A percentile compares a stretch with the other conserved stretches of the same genome.
These are phyloP conservation scores for Ascochyta rabiei DNA, from an alignment of 2,329 filamentous ascomycete species.

Conservation along the genomic window DNA sequence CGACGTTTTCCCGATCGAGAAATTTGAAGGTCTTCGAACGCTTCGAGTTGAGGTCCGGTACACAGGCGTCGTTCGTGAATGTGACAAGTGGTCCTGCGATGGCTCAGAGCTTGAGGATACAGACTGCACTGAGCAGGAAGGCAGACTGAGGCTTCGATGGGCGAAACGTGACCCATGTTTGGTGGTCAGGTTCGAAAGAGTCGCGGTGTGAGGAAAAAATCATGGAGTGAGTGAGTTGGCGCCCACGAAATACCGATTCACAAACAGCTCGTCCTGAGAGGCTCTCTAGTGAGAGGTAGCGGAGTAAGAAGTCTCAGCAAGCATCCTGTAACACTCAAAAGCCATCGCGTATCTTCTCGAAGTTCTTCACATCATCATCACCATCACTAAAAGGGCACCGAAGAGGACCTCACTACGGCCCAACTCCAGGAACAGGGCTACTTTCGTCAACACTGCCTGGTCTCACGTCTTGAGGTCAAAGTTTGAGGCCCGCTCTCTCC, in stretches of 20 bases:
- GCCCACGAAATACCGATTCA: too few species aligned
- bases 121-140: slow-evolving; percentile 5
- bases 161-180: background rate
- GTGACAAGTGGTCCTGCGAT: slow-evolving; percentile 5
- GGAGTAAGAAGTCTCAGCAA: too few species aligned
- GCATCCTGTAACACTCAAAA: too few species aligned
- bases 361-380: too few species aligned
- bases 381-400: too few species aligned
- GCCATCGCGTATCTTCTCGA: too few species aligned
- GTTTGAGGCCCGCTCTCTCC: background rate
- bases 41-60: slow-evolving; percentile 3
- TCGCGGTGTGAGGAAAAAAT: background rate
- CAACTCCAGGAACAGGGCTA: background rate
- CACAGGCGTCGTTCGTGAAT: background rate
- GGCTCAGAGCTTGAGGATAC: slow-evolving; percentile 9
- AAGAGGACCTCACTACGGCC: background rate
- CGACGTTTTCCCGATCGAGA: slow-evolving; percentile 7
- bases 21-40: background rate
- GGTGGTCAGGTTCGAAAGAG: background rate
- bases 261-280: too few species aligned
- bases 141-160: slow-evolving; percentile 5
- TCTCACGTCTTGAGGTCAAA: background rate
- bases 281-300: too few species aligned
- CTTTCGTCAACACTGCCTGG: background rate
- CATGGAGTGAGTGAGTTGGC: too few species aligned